Base-by-base conservation (phyloP, 2,329 filamentous ascomycete genomes). In the Aspergillus sp. region DNA sequence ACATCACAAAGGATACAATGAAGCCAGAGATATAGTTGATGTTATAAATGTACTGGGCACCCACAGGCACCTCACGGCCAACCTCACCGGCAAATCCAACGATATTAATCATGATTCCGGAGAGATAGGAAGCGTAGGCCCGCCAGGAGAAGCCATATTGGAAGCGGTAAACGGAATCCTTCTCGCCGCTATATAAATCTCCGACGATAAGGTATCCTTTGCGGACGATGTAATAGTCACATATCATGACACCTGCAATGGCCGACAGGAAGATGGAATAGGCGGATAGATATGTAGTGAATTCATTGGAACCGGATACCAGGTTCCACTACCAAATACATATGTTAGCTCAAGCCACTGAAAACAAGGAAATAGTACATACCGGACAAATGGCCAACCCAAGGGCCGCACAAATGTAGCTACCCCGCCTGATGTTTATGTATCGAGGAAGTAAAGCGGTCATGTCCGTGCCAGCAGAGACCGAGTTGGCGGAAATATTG, bases 241-340 rank as follows among this genome's bases (percentile, higher is more conserved):
- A 84, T 59, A 92, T 81, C 78, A 96, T 95, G 62, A 96, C 91
- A n/a, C 93, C 93, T 0, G 91, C 92, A 62, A 97, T 96, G 44
- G 90, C 91, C 58, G 90, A 93, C n/a, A 97, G 83, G 77, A 97
- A 97, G 56, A 97, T 91, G 3, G 90, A 92, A 79, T 96, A 96
- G 1, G 93, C 89, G 1, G 90, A 95, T 1, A 97, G 85, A 70
- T 96, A 96, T 3, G 90, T 96, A 0, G 90, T 95, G 78, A 96
- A 96, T 75, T 88, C 87, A 79, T 93, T 96, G 45, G 85, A 85
- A 45, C 80, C 80, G 2, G 83, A 86, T 8, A 96, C 84, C 0
- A 96, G 83, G 59, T 90, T 90, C 85, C 77, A 79, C 66, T 76
- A 53, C n/a, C 25, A 51, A 57, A 65, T 11, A 31, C 27, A 31